Conservation (phyloP, 2,329 filamentous ascomycete genomes). For the Huntiella omanensis region DNA sequence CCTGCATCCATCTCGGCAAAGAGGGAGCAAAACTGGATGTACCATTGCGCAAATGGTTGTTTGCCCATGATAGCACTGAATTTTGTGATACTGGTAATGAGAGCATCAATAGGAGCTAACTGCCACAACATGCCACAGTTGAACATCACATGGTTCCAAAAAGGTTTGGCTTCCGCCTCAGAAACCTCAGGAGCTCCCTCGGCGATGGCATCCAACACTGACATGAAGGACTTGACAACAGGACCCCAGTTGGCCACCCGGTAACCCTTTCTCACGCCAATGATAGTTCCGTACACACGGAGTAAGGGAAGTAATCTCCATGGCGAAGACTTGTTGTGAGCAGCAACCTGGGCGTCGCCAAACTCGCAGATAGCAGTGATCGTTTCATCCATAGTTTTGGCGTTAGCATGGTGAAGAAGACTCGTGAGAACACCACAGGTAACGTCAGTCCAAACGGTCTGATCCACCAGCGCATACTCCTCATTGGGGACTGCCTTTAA, state of each 20-base stretch:
- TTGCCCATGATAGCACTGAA: slow-evolving; percentile 47
- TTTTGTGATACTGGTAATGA: slow-evolving; percentile 50
- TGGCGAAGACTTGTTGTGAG: slow-evolving; percentile 10
- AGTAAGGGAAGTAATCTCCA: slow-evolving; percentile 24
- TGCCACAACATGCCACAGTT: slow-evolving; percentile 50
- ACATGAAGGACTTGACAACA: slow-evolving; percentile 37
- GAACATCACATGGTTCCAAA: slow-evolving; percentile 41
- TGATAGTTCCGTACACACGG: slow-evolving; percentile 45
- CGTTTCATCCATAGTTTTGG: slow-evolving; percentile 53
- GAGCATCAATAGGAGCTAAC: slow-evolving; percentile 57
- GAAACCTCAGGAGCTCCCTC: slow-evolving; percentile 20
- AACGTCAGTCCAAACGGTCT: slow-evolving; percentile 41
- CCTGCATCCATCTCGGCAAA: slow-evolving; percentile 55
- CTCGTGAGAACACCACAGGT: slow-evolving; percentile 62
- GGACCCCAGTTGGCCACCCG: slow-evolving; percentile 54
- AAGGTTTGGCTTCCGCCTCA: slow-evolving; percentile 20
- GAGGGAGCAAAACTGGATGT: slow-evolving; percentile 70
- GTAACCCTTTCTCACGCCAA: slow-evolving; percentile 65
- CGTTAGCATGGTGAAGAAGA: slow-evolving; percentile 62
- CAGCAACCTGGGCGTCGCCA: slow-evolving; percentile 19
- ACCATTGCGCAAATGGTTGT: slow-evolving; percentile 49
- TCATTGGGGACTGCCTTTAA: slow-evolving; percentile 31
- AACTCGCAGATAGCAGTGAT: slow-evolving; percentile 41
- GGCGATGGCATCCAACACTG: slow-evolving; percentile 30
- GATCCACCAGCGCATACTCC: slow-evolving; percentile 27